These are phyloP conservation scores for Pseudocercospora musae DNA, from an alignment of 2,329 filamentous ascomycete genomes.

Conservation along the genomic window DNA sequence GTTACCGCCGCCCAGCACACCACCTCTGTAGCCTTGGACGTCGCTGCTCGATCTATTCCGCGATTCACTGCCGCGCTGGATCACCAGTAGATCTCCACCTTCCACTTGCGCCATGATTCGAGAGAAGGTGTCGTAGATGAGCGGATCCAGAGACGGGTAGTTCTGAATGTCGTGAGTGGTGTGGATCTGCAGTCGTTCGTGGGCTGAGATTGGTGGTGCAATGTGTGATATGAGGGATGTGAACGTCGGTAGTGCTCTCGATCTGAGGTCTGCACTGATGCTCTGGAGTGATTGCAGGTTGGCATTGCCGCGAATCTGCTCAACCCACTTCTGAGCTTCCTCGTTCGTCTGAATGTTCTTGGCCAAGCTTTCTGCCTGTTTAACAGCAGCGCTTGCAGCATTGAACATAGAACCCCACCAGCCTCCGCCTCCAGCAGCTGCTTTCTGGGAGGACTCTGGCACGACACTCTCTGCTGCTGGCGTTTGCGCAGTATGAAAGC, in stretches of 20 bases:
- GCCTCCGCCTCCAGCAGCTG: conserved; percentile 58
- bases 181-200: conserved; percentile 95
- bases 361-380: conserved; percentile 87
- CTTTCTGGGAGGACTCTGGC: conserved; percentile 48
- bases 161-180: conserved; percentile 93
- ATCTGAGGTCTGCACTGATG: conserved; percentile 78
- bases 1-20: conserved; percentile 44
- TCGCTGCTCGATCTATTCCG: conserved; percentile 60
- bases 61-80: conserved; percentile 88
- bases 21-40: conserved; percentile 52
- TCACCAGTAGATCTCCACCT: conserved; percentile 88
- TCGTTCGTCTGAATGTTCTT: conserved; percentile 96
- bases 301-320: conserved; percentile 80
- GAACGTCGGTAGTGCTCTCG: conserved; percentile 88
- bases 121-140: conserved; percentile 87
- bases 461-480: conserved; percentile 54
- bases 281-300: conserved; percentile 69
- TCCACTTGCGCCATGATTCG: conserved; percentile 99
- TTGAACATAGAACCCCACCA: conserved; percentile 89
- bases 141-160: conserved; percentile 89
- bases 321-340: conserved; percentile 93
- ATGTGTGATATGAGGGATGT: conserved; percentile 92
- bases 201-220: conserved; percentile 91
- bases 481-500: conserved; percentile 69
- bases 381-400: conserved; percentile 78